Percentiles rank a stretch among this genome's conserved stretches.
phyloP scores from a whole-genome alignment of 306 rosid genomes.

The Fragaria iinumae region DNA sequence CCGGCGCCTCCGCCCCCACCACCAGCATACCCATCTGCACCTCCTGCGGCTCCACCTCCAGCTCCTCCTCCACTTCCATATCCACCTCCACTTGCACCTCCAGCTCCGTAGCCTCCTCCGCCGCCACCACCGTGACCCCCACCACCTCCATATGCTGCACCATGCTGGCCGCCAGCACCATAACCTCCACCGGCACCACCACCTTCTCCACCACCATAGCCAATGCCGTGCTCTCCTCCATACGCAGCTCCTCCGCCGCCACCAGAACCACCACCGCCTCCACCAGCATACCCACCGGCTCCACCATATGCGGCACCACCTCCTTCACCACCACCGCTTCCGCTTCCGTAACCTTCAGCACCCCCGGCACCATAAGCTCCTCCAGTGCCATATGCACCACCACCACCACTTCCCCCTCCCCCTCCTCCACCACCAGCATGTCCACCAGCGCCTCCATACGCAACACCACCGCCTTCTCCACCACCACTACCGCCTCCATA shows the following conservation, averaged over 20 bases:
- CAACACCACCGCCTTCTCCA: constrained; percentile 27
- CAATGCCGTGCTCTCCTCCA: constrained; percentile 16
- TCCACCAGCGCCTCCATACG: constrained; percentile 25
- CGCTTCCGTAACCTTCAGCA: constrained; percentile 29
- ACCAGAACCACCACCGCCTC: constrained; percentile 31
- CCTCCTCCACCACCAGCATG: constrained; percentile 36
- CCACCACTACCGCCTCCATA: constrained; percentile 37
- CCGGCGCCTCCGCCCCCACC: constrained; percentile 37
- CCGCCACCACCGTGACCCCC: constrained; percentile 30
- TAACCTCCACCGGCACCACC: constrained; percentile 23
- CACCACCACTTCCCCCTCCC: constrained; percentile 31
- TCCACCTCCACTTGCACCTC: constrained; percentile 51
- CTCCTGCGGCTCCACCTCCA: constrained; percentile 28
- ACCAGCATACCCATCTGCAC: constrained; percentile 17
- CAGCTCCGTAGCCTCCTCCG: constrained; percentile 25
- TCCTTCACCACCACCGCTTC: constrained; percentile 31
- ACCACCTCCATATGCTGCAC: constrained; percentile 24
- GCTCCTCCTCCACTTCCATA: constrained; percentile 35
- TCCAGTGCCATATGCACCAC: constrained; percentile 35
- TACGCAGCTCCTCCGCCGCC: constrained; percentile 10
- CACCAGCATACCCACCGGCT: constrained; percentile 28
- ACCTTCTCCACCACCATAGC: constrained; percentile 23
- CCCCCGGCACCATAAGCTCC: constrained; percentile 27
- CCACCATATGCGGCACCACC: constrained; percentile 30
- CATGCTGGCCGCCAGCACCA: constrained; percentile 25